phyloP scores from a whole-genome alignment of 257 asterid genomes.

The Solanum arcanum region DNA sequence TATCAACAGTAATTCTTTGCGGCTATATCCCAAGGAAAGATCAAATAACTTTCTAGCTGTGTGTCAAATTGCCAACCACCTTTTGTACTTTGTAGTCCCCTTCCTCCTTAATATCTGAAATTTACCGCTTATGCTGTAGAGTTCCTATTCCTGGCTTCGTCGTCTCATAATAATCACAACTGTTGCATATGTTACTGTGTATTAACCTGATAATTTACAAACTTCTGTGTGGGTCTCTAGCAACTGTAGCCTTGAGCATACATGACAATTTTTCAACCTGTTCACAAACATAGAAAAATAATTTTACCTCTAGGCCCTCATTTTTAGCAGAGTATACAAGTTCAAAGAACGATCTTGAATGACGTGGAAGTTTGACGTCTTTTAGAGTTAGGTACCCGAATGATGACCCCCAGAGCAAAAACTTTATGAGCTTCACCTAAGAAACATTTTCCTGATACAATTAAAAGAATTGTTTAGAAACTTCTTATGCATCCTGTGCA shows the following conservation, averaged over 20 bases:
- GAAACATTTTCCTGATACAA: not conserved
- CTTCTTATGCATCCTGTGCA: not conserved
- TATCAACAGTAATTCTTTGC: not conserved
- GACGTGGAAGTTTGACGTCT: not conserved
- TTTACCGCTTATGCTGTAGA: not conserved
- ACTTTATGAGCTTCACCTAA: not conserved
- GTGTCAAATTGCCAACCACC: not conserved
- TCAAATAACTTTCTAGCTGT: not conserved
- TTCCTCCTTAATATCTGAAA: not conserved
- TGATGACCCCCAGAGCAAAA: not conserved
- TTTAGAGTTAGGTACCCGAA: not conserved
- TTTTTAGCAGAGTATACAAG: not conserved
- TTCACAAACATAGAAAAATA: not conserved
- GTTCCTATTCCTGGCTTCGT: not conserved
- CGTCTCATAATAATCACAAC: not conserved
- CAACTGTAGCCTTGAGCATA: not conserved
- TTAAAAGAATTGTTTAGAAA: not conserved
- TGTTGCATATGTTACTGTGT: not conserved
- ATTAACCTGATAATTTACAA: not conserved
- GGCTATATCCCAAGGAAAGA: not conserved
- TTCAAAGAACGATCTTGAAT: not conserved
- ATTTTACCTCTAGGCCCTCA: not conserved
- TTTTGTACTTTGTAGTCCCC: not conserved
- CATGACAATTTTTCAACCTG: not conserved
- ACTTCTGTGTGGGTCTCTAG: not conserved